These are phyloP conservation scores for Chimonanthus praecox DNA, from an alignment of 164 flowering plant species.

Conservation along the genomic window DNA sequence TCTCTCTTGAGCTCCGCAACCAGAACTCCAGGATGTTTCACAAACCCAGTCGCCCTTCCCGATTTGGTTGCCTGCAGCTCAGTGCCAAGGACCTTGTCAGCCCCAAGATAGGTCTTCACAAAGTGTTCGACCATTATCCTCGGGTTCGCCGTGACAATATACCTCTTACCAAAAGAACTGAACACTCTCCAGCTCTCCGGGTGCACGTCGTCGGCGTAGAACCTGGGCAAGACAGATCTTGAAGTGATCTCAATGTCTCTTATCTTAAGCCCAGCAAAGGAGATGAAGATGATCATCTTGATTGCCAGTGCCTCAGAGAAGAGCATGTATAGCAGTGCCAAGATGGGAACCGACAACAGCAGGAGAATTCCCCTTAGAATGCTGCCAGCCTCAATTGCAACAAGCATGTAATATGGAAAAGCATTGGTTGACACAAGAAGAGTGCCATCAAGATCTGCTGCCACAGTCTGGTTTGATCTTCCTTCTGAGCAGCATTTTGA, in stretches of 20 bases:
- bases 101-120: conserved; percentile 72
- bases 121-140: conserved; percentile 84
- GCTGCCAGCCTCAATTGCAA: conserved; percentile 93
- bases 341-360: conserved; percentile 61
- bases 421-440: conserved; percentile 61
- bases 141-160: conserved; percentile 88
- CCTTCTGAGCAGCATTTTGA: conserved; percentile 18
- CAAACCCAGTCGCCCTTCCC: conserved; percentile 79
- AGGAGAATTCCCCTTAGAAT: conserved; percentile 66
- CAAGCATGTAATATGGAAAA: conserved; percentile 88
- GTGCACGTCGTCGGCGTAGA: conserved; percentile 76
- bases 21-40: conserved; percentile 65
- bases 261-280: conserved; percentile 61
- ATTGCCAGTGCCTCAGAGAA: conserved; percentile 72
- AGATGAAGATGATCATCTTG: conserved; percentile 68
- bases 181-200: conserved; percentile 69
- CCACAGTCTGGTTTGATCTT: conserved; percentile 33
- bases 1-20: conserved; percentile 53
- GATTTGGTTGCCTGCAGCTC: conserved; percentile 82
- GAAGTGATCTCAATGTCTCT: conserved; percentile 84
- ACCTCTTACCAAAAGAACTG: conserved; percentile 50
- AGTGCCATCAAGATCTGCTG: conserved; percentile 94
- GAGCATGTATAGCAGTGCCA: conserved; percentile 56
- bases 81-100: conserved; percentile 84
- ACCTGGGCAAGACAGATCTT: conserved; percentile 76